Conservation (phyloP, 768 basidiomycete species). For the Leccinum truebloodii region DNA sequence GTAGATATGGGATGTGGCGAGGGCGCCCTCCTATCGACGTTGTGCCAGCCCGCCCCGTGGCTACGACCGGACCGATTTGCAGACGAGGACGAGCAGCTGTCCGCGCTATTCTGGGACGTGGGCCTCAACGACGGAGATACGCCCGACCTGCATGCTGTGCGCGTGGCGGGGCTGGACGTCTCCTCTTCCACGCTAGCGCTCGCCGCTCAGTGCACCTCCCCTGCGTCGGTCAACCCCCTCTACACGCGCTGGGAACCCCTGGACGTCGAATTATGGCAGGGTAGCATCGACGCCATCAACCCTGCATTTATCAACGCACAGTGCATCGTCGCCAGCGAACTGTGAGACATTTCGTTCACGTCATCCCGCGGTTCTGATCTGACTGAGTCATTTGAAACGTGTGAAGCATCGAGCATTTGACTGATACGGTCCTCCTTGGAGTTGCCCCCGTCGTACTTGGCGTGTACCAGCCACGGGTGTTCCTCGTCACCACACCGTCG, state of each 20-base stretch:
- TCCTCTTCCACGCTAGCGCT: constrained; percentile 51
- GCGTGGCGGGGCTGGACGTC: constrained; percentile 72
- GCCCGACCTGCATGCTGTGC: constrained; percentile 56
- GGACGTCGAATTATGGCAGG: constrained; percentile 69
- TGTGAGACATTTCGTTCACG: constrained; percentile 49
- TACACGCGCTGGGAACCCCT: constrained; percentile 69
- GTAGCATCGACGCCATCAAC: constrained; percentile 69
- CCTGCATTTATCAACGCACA: constrained; percentile 62
- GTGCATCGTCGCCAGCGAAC: constrained; percentile 78
- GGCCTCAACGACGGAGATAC: constrained; percentile 40
- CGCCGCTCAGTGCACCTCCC: constrained; percentile 50
- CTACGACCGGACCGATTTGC: constrained; percentile 37
- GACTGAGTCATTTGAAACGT: constrained; percentile 9
- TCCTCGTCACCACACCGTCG: constrained; percentile 84
- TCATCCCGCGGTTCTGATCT: constrained; percentile 4
- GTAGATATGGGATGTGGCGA: constrained; percentile 86
- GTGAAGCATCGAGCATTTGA: constrained; percentile 77
- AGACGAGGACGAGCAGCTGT: constrained; percentile 22
- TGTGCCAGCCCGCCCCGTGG: constrained; percentile 78
- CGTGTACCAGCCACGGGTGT: constrained; percentile 68
- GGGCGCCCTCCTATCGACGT: constrained; percentile 66
- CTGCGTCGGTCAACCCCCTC: constrained; percentile 34
- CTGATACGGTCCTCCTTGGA: constrained; percentile 52
- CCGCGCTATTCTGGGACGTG: constrained; percentile 24
- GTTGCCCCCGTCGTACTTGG: constrained; percentile 78